Base-by-base conservation (phyloP, 2,329 filamentous ascomycete species). In the Venturia carpophila region DNA sequence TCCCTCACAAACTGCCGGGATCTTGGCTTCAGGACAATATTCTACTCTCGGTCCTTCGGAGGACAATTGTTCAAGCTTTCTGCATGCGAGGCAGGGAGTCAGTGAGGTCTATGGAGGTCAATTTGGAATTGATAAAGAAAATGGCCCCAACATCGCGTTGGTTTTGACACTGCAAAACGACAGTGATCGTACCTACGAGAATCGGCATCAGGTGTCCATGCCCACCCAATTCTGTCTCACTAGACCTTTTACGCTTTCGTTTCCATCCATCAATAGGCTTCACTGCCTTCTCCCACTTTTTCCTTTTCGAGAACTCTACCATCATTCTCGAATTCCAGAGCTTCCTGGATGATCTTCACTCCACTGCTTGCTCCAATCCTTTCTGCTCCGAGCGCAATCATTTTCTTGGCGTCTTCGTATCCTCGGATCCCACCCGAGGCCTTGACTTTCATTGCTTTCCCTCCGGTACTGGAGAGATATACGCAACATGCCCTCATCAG, bases 341-440 rank as follows among this genome's bases (percentile, higher is more conserved):
- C 74, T 71, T 82, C 80, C 69, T 80, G 76, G 74, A 84, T 77
- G 68, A 86, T 86, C 72, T 75, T 78, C 65, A 85, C 75, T 4
- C 83, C 83, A 62, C 70, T 78, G 72, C 82, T 85, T 5, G 82
- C 81, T 9, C 84, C 84, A 67, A 87, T 75, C 47, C 84, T 76
- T 49, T 76, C 79, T 1, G 84, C 84, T 1, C 84, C 84, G 1
- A 81, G 80, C 69, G 81, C 78, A 34, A 85, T 69, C 82, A 86
- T 84, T 68, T 73, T 75, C 58, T 80, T 69, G 66, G 80, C 80
- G 67, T 83, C 80, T 60, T 77, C 78, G 24, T 81, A 71, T 21
- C 77, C 79, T 68, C 81, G 75, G 1, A 86, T 76, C 0, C 83
- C 84, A 3, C 84, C 84, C 67, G 80, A 83, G 9, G 84, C 84